A percentile compares a stretch with the other conserved stretches of the same genome.
phyloP scores from a whole-genome alignment of 176 grass and related monocot genomes.

The Metroxylon sagu region DNA sequence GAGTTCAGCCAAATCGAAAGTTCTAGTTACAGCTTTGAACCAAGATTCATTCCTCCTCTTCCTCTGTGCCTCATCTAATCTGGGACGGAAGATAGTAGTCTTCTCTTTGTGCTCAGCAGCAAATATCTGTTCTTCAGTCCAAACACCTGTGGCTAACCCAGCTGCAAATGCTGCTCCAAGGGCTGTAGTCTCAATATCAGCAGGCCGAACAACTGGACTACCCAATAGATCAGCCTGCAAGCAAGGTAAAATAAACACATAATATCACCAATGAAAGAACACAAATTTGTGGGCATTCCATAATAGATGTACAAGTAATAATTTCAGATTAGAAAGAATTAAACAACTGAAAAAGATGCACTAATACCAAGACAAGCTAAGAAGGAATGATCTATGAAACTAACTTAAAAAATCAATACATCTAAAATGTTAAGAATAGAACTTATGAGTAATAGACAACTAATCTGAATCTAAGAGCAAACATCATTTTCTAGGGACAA shows the following conservation, averaged over 20 bases:
- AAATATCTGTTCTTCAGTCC: slow-evolving; percentile 48
- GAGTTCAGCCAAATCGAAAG: slow-evolving; percentile 74
- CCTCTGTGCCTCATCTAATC: slow-evolving; percentile 26
- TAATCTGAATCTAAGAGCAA: too few species aligned
- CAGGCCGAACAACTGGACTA: slow-evolving; percentile 58
- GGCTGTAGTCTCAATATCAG: slow-evolving; percentile 78
- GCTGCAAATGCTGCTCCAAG: slow-evolving; percentile 82
- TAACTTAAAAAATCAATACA: too few species aligned
- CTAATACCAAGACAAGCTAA: too few species aligned
- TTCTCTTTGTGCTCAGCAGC: slow-evolving; percentile 25
- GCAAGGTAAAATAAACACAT: neutral
- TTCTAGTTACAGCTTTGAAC: slow-evolving; percentile 58
- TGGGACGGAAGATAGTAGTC: slow-evolving; percentile 46
- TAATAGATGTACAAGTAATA: too few species aligned
- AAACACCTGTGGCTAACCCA: slow-evolving; percentile 52
- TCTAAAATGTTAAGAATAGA: too few species aligned
- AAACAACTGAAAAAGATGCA: too few species aligned
- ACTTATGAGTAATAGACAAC: too few species aligned
- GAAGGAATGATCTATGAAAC: too few species aligned
- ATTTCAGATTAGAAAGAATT: too few species aligned
- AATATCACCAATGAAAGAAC: too few species aligned
- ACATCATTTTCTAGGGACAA: too few species aligned
- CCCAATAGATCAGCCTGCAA: slow-evolving; percentile 70
- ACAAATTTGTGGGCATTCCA: too few species aligned
- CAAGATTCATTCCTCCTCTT: slow-evolving; percentile 57